Evolutionary conservation across 257 asterid genomes (phyloP).

Genomic region (Solanum sejunctum): DNA sequence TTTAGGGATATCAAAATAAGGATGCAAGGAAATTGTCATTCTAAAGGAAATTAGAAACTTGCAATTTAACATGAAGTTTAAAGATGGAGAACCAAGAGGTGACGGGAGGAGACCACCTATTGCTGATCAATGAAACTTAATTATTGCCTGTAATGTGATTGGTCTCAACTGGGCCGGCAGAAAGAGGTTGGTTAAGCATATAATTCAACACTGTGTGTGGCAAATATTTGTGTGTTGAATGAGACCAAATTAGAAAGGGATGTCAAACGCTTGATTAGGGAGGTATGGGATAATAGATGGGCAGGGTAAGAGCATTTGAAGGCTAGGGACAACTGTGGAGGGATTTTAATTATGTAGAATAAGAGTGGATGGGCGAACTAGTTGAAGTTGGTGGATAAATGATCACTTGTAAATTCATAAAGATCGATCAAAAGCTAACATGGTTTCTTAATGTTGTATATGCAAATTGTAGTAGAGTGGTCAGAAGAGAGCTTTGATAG

Average conservation of each 20-base stretch:
- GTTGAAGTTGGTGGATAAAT: not conserved
- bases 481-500: not conserved
- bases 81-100: not conserved
- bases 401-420: too few species aligned
- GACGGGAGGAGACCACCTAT: not conserved
- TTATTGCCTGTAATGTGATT: not conserved
- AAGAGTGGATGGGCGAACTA: not conserved
- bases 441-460: not conserved
- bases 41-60: not conserved
- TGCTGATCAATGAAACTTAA: too few species aligned
- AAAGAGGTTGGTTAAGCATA: not conserved
- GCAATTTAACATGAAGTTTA: not conserved
- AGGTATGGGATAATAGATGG: not conserved
- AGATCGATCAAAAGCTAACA: not conserved
- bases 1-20: not conserved
- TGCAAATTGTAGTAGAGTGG: not conserved
- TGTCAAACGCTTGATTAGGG: not conserved
- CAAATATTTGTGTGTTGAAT: not conserved
- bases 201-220: not conserved
- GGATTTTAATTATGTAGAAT: not conserved
- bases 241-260: not conserved
- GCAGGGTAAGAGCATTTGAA: not conserved
- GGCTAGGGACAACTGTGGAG: not conserved
- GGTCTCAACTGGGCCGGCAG: not conserved
- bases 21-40: not conserved